A percentile compares a stretch with the other conserved stretches of the same genome.
Evolutionary conservation across 331 rosid species (phyloP).

Genomic region (Pyrus hybrid): DNA sequence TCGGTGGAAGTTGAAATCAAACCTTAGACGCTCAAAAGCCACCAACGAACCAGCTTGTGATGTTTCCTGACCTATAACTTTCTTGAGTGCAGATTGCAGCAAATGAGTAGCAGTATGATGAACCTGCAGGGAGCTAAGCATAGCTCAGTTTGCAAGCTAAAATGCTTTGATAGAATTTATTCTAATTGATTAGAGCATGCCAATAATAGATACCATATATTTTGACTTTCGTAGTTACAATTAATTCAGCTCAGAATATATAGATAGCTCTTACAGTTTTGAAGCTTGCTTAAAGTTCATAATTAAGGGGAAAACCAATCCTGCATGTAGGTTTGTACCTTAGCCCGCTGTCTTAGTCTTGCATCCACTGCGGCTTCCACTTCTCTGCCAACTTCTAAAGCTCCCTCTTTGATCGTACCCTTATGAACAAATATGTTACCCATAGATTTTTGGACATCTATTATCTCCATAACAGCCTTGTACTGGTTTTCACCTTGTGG

Average conservation of each 20-base stretch:
- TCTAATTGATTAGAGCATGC: not conserved
- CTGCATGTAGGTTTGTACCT: slow-evolving; percentile 39
- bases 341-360: slow-evolving; percentile 77
- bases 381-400: slow-evolving; percentile 80
- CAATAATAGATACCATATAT: not conserved
- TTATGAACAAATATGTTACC: slow-evolving; percentile 85
- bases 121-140: slow-evolving; percentile 46
- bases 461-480: slow-evolving; percentile 65
- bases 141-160: not conserved
- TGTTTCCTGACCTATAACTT: slow-evolving; percentile 76
- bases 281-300: slow-evolving; percentile 3
- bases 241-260: slow-evolving; percentile 5
- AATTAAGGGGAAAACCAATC: not conserved
- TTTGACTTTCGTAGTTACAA: slow-evolving; percentile 3
- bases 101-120: slow-evolving; percentile 98
- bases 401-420: slow-evolving; percentile 76
- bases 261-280: not conserved
- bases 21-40: slow-evolving; percentile 88
- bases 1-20: slow-evolving; percentile 88
- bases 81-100: slow-evolving; percentile 86
- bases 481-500: slow-evolving; percentile 48
- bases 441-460: slow-evolving; percentile 78
- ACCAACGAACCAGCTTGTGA: slow-evolving; percentile 98
- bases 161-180: not conserved
- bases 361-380: slow-evolving; percentile 84